A percentile compares a stretch with the other conserved stretches of the same genome.
Evolutionary conservation across 148 eudicot species (phyloP).

Genomic region (Chenopodium berlandieri): DNA sequence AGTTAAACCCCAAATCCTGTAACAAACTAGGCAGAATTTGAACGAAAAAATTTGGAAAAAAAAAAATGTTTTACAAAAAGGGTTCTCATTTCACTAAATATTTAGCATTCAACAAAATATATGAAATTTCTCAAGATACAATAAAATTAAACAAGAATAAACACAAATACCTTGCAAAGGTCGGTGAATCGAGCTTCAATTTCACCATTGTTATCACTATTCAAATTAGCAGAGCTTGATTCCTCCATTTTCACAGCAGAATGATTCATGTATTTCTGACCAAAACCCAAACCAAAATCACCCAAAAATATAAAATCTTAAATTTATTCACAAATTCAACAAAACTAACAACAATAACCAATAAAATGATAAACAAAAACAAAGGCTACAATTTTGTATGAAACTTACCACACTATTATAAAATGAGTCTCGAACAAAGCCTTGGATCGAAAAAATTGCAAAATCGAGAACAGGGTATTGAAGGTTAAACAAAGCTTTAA

Average conservation of each 20-base stretch:
- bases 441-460: too few species aligned
- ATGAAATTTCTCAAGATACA: not conserved
- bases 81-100: not conserved
- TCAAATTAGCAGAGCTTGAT: constrained; percentile 22
- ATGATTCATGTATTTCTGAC: constrained; percentile 16
- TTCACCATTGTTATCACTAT: constrained; percentile 29
- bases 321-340: too few species aligned
- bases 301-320: too few species aligned
- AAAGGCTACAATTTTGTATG: too few species aligned
- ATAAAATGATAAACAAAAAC: too few species aligned
- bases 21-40: not conserved
- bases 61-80: too few species aligned
- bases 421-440: too few species aligned
- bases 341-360: too few species aligned
- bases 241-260: constrained; percentile 40
- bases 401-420: too few species aligned
- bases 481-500: too few species aligned
- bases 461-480: too few species aligned
- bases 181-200: constrained; percentile 57
- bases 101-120: not conserved
- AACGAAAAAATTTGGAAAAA: not conserved
- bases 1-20: not conserved
- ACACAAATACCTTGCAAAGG: constrained; percentile 65
- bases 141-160: not conserved
- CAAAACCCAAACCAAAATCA: constrained; percentile 8